Evolutionary conservation across 192 early-diverging fungal genomes (phyloP), one percentile per base, ranked within the genome.

Genomic region (Lobosporangium transversale): DNA sequence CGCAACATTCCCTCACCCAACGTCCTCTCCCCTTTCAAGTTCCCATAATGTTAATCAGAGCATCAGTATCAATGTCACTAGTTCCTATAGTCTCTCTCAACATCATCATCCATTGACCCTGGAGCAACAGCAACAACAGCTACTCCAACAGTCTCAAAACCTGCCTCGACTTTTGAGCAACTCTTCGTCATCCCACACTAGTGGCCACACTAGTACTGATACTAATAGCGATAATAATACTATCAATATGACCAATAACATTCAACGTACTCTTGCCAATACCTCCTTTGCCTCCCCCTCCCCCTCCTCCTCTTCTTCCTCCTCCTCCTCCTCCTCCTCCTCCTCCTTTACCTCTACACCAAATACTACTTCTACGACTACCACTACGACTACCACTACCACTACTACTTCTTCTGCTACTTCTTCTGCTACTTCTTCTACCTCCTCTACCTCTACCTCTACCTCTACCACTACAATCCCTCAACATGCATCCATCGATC

Each of bases 31-130:
- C 3, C 52, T 75, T 10, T 33, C 58, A n/a, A 40, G 48, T 0
- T 75, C 71, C 6, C 32, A 75, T 50, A 58, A 58, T 9, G 53
- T 75, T 23, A 75, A 66, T 42, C 71, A 75, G 51, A 75, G 71
- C n/a, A 75, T 75, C 29, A 75, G 71, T 31, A 75, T 75, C 56
- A 66, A 61, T 58, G 33, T 66, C 33, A 56, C 62, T 6, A 55
- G 62, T 12, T 24, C 71, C 12, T 56, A 75, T 56, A 75, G 63
- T 43, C 62, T 75, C 6, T 55, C 58, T 23, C 71, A 75, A 37
- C 53, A 48, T 42, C 71, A 75, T 43, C 71, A 75, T 30, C 63
- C 71, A 27, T 21, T 64, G 15, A 24, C 35, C 1, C 35, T 44
- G 21, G 40, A 53, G 3, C 66, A 69, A 21, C 66, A 69, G 18